Evolutionary conservation across 371 early-diverging fungal species (phyloP).

Genomic region (Zychaea mexicana): DNA sequence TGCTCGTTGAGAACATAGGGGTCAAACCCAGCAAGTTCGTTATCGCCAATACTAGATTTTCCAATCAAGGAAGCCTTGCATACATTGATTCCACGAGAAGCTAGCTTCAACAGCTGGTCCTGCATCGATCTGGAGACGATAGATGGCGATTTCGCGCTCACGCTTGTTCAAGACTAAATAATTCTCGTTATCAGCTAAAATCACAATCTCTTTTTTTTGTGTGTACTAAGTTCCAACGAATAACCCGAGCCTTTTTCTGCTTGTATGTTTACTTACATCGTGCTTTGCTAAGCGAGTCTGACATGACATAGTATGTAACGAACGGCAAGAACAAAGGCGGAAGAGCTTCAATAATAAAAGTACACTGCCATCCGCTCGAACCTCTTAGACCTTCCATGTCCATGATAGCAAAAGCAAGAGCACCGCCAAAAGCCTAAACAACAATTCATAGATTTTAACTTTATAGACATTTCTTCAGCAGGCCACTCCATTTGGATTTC

Average conservation of each 20-base stretch:
- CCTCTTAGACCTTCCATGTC: constrained; percentile 55
- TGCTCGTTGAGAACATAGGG: constrained; percentile 28
- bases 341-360: constrained; percentile 77
- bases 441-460: too few species aligned
- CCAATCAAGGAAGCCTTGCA: constrained; percentile 54
- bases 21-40: constrained; percentile 35
- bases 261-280: constrained; percentile 9
- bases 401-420: constrained; percentile 54
- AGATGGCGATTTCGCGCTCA: constrained; percentile 59
- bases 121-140: constrained; percentile 61
- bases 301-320: constrained; percentile 59
- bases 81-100: constrained; percentile 62
- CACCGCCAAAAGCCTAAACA: constrained; percentile 58
- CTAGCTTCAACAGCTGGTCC: constrained; percentile 58
- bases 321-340: constrained; percentile 65
- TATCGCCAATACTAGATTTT: constrained; percentile 52
- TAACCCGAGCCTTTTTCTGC: too few species aligned
- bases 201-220: too few species aligned
- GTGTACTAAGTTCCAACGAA: too few species aligned
- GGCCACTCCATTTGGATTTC: not conserved
- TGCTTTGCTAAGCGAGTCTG: constrained; percentile 71
- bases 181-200: too few species aligned
- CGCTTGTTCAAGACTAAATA: constrained; percentile 46
- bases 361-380: constrained; percentile 61
- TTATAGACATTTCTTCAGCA: too few species aligned